Base-by-base conservation (phyloP, 169 alveolate species). In the Cryptosporidium ubiquitum region DNA sequence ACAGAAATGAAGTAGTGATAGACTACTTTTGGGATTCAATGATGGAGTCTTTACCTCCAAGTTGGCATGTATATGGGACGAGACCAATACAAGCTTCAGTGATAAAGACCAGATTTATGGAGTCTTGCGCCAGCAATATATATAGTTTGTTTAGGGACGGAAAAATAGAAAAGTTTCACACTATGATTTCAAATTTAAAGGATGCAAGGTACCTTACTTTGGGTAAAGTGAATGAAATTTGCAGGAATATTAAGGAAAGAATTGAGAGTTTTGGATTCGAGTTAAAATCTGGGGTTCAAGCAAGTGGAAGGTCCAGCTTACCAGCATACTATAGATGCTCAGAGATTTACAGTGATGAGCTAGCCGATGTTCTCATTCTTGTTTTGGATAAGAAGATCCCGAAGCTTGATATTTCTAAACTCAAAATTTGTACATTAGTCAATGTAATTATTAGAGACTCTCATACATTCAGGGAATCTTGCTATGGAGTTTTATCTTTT, bases 1-100 rank as follows among this genome's bases (percentile, higher is more conserved):
- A 20, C 14, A 79, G 69, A n/a, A 64, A 61, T 42, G 79, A 79
- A 40, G 26, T 26, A 4, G 6, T 79, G n/a, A 47, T 23, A 5
- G 75, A 64, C 55, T 18, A 35, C 20, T 79, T 79, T 44, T 79
- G 89, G 89, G 73, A 61, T 23, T 37, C 79, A 29, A 79, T 79
- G 89, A 64, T 79, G 75, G 89, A 61, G 14, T 29, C 37, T 42
- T 33, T 60, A 31, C 89, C 89, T n/a, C 49, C 64, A 35, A 61
- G 79, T 40, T 79, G 89, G 89, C 89, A 79, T 61, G 75, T 79
- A 61, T 79, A 79, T 61, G 89, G 89, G 35, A 31, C 44, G 40
- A 79, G 75, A 20, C 89, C 89, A 23, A 44, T 40, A 35, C 60
- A 79, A 49, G 26, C 58, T 26, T 61, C 73, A 29, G 61, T 79